Conservation (phyloP, 208 protist genomes). For the Novymonas esmeraldas region DNA sequence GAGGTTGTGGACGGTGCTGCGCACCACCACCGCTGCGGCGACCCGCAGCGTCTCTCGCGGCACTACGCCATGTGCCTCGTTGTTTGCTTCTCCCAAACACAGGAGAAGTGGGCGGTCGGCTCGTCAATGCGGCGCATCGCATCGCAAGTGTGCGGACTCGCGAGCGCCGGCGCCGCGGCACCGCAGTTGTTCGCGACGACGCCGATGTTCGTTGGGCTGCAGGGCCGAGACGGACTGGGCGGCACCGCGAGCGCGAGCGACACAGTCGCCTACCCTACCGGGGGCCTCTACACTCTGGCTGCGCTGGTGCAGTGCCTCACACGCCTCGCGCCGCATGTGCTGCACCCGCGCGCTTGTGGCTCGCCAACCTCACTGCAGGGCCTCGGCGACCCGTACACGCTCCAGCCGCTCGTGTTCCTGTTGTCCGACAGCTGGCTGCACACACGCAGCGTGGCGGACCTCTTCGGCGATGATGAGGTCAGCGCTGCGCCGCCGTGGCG, state of each 20-base stretch:
- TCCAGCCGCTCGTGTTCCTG: conserved; percentile 45
- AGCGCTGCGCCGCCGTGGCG: not conserved
- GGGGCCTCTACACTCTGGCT: conserved; percentile 66
- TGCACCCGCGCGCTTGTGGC: not conserved
- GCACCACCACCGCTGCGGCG: not conserved
- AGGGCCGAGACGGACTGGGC: conserved; percentile 7
- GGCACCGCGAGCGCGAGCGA: conserved; percentile 4
- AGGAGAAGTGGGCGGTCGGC: conserved; percentile 41
- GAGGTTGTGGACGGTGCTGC: no score
- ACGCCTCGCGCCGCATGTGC: not conserved
- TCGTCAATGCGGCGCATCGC: conserved; percentile 21
- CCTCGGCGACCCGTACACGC: no score
- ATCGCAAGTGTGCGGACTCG: not conserved
- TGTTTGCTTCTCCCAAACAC: conserved; percentile 59
- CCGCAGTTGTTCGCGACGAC: conserved; percentile 47
- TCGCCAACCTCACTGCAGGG: no score
- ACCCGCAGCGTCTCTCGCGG: not conserved
- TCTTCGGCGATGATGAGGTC: conserved; percentile 18
- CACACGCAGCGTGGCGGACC: conserved; percentile 47
- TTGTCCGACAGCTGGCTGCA: conserved; percentile 75
- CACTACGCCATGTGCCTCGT: conserved; percentile 34
- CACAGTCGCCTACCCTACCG: conserved; percentile 50
- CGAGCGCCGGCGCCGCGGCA: not conserved
- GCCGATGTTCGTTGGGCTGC: conserved; percentile 50
- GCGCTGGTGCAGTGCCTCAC: conserved; percentile 25